phyloP scores from a whole-genome alignment of 305 asterid genomes.

The Fraxinus angustifolia region DNA sequence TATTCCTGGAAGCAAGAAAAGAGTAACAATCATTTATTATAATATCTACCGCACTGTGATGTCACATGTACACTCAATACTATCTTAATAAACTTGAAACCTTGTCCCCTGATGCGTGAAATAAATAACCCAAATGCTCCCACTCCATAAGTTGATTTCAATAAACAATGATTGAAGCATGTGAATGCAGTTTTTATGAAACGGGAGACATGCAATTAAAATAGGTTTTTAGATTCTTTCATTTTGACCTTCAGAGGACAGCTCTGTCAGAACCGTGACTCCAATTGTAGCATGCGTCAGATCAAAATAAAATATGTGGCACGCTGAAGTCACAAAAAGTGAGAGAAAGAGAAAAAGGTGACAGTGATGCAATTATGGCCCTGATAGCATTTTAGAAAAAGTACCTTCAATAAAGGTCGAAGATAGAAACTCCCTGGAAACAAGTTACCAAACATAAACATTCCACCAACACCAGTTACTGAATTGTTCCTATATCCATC shows the following conservation, averaged over 20 bases:
- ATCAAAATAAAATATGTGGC: constrained; percentile 12
- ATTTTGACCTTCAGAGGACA: constrained; percentile 1
- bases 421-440: constrained; percentile 97
- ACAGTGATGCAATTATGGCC: constrained; percentile 5
- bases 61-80: constrained; percentile 17
- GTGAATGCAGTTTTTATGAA: constrained; percentile 13
- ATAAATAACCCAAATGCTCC: constrained; percentile 10
- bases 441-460: constrained; percentile 63
- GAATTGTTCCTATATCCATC: constrained; percentile 98
- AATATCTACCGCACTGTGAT: constrained; percentile 13
- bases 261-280: not conserved
- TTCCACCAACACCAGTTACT: constrained; percentile 76
- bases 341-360: not conserved
- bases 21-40: constrained; percentile 21
- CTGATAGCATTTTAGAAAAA: constrained; percentile 2
- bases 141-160: constrained; percentile 9
- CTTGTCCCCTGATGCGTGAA: not conserved
- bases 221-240: constrained; percentile 16
- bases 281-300: not conserved
- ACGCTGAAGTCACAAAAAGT: constrained; percentile 1
- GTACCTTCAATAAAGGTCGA: constrained; percentile 92
- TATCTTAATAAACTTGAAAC: constrained; percentile 16
- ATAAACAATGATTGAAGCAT: constrained; percentile 12
- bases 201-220: constrained; percentile 13
- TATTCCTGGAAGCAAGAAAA: constrained; percentile 62